Evolutionary conservation across 176 grass and related monocot species (phyloP), one percentile per base, ranked within the genome.

Genomic region (Miscanthus lutarioriparius): DNA sequence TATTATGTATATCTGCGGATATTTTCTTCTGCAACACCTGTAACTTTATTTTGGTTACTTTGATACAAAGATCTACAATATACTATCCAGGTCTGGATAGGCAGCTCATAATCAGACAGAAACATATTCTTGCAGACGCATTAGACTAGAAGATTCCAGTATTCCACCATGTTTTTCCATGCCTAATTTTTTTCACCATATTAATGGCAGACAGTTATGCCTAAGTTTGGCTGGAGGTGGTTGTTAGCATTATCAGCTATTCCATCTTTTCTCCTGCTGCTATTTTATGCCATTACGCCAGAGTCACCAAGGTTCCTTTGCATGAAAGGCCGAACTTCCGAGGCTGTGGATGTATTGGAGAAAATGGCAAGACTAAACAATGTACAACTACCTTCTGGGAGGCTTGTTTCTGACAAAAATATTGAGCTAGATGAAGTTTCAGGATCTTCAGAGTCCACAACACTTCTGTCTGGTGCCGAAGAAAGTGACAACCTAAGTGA

Each of bases 271-370:
- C 20, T 98, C 37, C 83, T 98, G 51, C 89, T 98, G 70, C 6
- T 95, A 54, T 98, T 98, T 90, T 98, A 98, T 84, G 82, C 40
- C 64, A 39, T 84, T 44, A 95, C 91, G 0, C 96, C 93, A 56
- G 96, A 98, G 76, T 98, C 96, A 67, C 96, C 96, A 72, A 87
- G 96, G 80, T 98, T 93, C 74, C 89, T 95, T 10, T 95, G 93
- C 91, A 92, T 86, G 89, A 98, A 90, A 85, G 93, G 96, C 32
- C 86, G 85, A 75, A 90, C 77, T 66, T 70, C 25, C 0, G 87
- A 91, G 36, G 93, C 96, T 48, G 72, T 85, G 67, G 87, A 92
- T 64, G 77, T 98, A 67, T 63, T 98, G 77, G 89, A 92, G 62
- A 86, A 87, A 78, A 89, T 95, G 85, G 96, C 96, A 13, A 93